These are phyloP conservation scores for Neophaeococcomyces mojaviensis DNA, from an alignment of 2,329 filamentous ascomycete species.

Conservation along the genomic window DNA sequence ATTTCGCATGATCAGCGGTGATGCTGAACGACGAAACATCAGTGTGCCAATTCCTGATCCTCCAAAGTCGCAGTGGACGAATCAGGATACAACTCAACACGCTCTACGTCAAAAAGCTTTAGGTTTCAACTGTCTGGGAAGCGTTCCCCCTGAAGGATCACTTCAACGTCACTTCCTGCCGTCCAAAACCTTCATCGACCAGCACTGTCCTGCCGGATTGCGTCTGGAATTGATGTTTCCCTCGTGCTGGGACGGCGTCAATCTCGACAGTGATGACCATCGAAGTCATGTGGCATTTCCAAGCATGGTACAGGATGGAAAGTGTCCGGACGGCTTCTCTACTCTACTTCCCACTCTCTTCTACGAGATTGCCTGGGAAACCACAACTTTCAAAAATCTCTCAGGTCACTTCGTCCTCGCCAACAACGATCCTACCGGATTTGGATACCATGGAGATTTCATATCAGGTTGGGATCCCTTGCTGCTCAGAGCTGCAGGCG, in stretches of 20 bases:
- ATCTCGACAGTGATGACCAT: constrained; percentile 47
- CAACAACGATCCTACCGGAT: constrained; percentile 50
- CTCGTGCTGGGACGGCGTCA: constrained; percentile 76
- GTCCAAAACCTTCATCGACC: constrained; percentile 4
- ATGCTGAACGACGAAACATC: constrained; percentile 34
- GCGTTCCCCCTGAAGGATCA: constrained; percentile 1
- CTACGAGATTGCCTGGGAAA: constrained; percentile 35
- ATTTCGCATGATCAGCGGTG: constrained; percentile 77
- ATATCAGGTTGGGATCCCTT: constrained; percentile 60
- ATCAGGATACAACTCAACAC: not conserved
- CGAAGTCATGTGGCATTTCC: constrained; percentile 67
- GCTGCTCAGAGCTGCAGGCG: not conserved
- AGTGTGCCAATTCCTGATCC: constrained; percentile 13
- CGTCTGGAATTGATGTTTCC: constrained; percentile 81
- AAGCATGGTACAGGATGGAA: constrained; percentile 64
- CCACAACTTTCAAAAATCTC: not conserved
- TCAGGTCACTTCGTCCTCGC: constrained; percentile 63
- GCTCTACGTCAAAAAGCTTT: constrained; percentile 3
- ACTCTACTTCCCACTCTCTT: constrained; percentile 66
- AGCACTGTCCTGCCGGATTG: constrained; percentile 50
- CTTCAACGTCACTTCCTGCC: constrained; percentile 1
- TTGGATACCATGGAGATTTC: constrained; percentile 55
- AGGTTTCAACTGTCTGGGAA: constrained; percentile 5
- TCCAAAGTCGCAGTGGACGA: constrained; percentile 4
- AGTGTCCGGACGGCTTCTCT: constrained; percentile 62